These are phyloP conservation scores for Meripilus lineatus DNA, from an alignment of 1,284 basidiomycete species.

Conservation along the genomic window DNA sequence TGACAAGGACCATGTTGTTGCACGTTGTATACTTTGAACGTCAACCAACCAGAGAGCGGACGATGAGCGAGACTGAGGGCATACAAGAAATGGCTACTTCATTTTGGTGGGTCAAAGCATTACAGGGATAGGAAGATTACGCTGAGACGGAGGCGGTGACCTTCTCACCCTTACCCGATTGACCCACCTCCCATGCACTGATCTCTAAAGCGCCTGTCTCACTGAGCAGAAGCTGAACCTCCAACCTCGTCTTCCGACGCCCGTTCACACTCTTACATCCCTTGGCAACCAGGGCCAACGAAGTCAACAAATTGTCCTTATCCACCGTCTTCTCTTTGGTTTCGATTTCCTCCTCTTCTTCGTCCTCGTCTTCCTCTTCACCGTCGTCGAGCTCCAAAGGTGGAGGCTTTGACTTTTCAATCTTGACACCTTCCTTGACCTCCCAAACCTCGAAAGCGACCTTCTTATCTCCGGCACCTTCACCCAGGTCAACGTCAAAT, in stretches of 20 bases:
- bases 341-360: constrained; percentile 44
- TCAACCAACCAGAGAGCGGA: no score
- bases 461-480: constrained; percentile 36
- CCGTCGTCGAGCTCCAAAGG: constrained; percentile 47
- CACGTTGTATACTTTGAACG: no score
- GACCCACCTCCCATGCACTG: constrained; percentile 42
- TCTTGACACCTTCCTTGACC: constrained; percentile 74
- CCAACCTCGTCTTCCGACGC: constrained; percentile 48
- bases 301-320: constrained; percentile 57
- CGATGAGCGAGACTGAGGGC: no score
- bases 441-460: constrained; percentile 87
- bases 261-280: constrained; percentile 44
- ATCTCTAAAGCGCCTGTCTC: constrained; percentile 49
- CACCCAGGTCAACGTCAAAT: constrained; percentile 65
- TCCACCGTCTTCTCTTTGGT: constrained; percentile 64
- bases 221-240: constrained; percentile 61
- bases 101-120: no score
- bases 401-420: constrained; percentile 59
- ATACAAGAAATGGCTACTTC: no score
- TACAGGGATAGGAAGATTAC: no score
- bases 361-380: constrained; percentile 52
- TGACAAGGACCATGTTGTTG: no score
- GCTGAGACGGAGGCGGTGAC: constrained; percentile 20
- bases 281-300: constrained; percentile 47
- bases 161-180: constrained; percentile 31